Base-by-base conservation (phyloP, 305 asterid genomes). In the Fraxinus velutina region DNA sequence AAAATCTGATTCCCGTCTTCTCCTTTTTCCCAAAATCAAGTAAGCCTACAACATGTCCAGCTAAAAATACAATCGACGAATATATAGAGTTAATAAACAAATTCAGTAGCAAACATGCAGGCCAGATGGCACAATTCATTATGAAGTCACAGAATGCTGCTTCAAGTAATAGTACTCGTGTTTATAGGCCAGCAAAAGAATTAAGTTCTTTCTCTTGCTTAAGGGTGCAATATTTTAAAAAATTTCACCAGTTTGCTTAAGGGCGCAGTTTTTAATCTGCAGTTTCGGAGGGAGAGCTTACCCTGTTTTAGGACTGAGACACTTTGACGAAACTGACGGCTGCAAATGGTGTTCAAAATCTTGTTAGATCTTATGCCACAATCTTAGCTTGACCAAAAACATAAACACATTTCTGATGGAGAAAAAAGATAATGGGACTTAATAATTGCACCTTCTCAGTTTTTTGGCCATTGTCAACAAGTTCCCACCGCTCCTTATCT, bases 401-500 rank as follows among this genome's bases (percentile, higher is more conserved):
- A 52, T 5, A 52, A 52, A 52, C 24, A 52, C 64, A 52, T n/a
- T 5, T 52, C 24, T 52, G 64, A 52, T 17, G 79, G 32, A 15
- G 70, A 76, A 68, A 52, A 79, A n/a, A 37, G 24, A 17, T 0
- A 52, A 6, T 22, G 50, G 17, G 6, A 77, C 64, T 30, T 52
- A 42, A 77, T 57, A 73, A 60, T 73, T 81, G 81, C 66, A 93
- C 92, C 94, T 91, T 89, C 77, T 32, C 79, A 83, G 82, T 83
- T 81, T 89, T 89, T 79, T 7, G 78, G 76, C 82, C 88, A 77
- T 85, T 83, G 79, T 86, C 92, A 86, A 89, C 86, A 36, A 88
- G 82, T 89, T 93, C 95, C 99, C 99, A 96, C 66, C 92, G 93
- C 84, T 96, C 99, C 89, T 82, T 93, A 6, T 89, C 97, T 80